These are phyloP conservation scores for Pulicaria dysenterica DNA, from an alignment of 129 eudicot genomes.

Conservation along the genomic window DNA sequence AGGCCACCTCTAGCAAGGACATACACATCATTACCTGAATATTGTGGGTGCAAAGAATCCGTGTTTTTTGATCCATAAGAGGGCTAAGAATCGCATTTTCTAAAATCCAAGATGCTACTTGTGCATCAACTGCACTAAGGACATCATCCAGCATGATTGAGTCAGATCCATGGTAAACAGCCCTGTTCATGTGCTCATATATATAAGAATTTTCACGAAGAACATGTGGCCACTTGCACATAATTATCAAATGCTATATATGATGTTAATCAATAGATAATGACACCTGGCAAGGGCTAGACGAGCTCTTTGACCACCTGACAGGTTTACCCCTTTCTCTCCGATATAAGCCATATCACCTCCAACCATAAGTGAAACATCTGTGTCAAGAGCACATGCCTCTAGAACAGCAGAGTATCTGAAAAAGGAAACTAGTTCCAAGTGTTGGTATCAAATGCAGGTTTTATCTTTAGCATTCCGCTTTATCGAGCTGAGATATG, in stretches of 20 bases:
- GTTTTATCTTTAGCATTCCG: slow-evolving; percentile 9
- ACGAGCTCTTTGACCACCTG: slow-evolving; percentile 98
- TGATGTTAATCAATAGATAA: slow-evolving; percentile 10
- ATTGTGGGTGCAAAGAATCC: slow-evolving; percentile 88
- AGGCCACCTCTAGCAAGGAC: slow-evolving; percentile 13
- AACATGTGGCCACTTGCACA: slow-evolving; percentile 1
- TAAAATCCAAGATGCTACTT: slow-evolving; percentile 79
- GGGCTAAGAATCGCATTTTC: slow-evolving; percentile 80
- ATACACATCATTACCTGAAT: slow-evolving; percentile 54
- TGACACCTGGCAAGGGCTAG: slow-evolving; percentile 89
- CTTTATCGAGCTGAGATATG: background rate
- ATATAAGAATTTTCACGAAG: slow-evolving; percentile 2
- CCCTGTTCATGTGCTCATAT: slow-evolving; percentile 54
- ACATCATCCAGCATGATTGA: slow-evolving; percentile 87
- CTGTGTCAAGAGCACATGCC: slow-evolving; percentile 82
- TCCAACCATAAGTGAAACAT: slow-evolving; percentile 76
- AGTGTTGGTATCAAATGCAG: background rate
- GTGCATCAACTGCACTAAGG: slow-evolving; percentile 97
- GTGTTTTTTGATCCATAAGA: slow-evolving; percentile 65
- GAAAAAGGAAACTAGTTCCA: slow-evolving; percentile 29
- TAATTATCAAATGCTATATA: slow-evolving; percentile 16
- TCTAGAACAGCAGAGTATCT: slow-evolving; percentile 70
- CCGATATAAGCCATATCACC: slow-evolving; percentile 93
- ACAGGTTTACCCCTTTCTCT: slow-evolving; percentile 84
- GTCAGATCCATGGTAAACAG: slow-evolving; percentile 72